Percentiles rank a stretch among this genome's conserved stretches.
Evolutionary conservation across 352 stramenopile genomes (phyloP).

Genomic region (Thalassiosira exigua): DNA sequence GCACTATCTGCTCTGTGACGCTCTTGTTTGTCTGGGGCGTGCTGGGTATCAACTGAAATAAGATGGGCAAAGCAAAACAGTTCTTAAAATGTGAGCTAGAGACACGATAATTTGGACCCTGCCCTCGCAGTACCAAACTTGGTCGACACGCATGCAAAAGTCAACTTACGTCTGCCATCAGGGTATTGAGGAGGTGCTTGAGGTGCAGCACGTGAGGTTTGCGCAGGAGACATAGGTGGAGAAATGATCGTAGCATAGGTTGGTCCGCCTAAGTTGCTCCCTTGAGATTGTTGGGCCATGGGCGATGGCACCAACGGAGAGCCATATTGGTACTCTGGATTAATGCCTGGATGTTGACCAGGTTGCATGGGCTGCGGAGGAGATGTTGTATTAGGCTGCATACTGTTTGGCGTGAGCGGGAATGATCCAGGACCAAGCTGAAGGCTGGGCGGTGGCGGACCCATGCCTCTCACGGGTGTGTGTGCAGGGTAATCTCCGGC

Average conservation of each 20-base stretch:
- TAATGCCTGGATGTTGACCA: constrained; percentile 8
- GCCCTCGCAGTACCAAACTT: no score
- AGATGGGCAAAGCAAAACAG: not conserved
- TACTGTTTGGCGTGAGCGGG: constrained; percentile 1
- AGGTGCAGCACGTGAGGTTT: constrained; percentile 6
- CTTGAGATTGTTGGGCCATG: not conserved
- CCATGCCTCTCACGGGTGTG: not conserved
- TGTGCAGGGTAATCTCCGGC: constrained; percentile 17
- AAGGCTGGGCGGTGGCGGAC: not conserved
- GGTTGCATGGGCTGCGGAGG: constrained; percentile 2
- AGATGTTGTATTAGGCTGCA: constrained; percentile 19
- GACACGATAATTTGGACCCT: constrained; percentile 2
- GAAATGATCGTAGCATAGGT: constrained; percentile 44
- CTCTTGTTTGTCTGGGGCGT: constrained; percentile 42
- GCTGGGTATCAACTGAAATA: constrained; percentile 4
- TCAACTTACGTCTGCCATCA: constrained; percentile 16
- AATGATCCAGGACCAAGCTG: not conserved
- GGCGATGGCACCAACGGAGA: not conserved
- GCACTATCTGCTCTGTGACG: no score
- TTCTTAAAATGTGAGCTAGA: not conserved
- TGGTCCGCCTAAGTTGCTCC: not conserved
- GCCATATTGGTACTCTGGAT: constrained; percentile 28
- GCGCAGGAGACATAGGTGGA: constrained; percentile 36
- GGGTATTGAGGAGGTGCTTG: constrained; percentile 20
- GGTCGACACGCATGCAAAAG: not conserved